A percentile compares a stretch with the other conserved stretches of the same genome.
Conservation (phyloP, 495 filamentous ascomycete genomes). For the Talaromyces nanjingensis region DNA sequence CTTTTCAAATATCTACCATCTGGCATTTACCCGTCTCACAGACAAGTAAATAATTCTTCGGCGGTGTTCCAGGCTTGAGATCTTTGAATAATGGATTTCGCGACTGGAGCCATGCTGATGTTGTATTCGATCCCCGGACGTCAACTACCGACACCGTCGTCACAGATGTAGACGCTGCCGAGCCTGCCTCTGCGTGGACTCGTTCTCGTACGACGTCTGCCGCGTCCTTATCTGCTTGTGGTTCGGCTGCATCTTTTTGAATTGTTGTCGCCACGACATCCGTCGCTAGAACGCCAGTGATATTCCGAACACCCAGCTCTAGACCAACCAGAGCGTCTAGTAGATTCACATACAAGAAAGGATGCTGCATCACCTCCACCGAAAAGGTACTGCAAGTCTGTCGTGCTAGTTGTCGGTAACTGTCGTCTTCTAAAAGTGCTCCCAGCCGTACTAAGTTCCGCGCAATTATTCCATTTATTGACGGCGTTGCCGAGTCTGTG, state of each 20-base stretch:
- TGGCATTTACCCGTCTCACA: slow-evolving; percentile 45
- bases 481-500: slow-evolving; percentile 85
- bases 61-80: slow-evolving; percentile 30
- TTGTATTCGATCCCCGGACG: slow-evolving; percentile 21
- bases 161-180: slow-evolving; percentile 30
- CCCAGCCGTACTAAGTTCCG: slow-evolving; percentile 77
- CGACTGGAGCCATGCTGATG: slow-evolving; percentile 39
- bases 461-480: slow-evolving; percentile 77
- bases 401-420: slow-evolving; percentile 56
- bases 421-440: slow-evolving; percentile 58
- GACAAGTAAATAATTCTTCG: slow-evolving; percentile 38
- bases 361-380: slow-evolving; percentile 84
- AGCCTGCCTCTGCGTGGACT: slow-evolving; percentile 31
- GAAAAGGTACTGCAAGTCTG: slow-evolving; percentile 80
- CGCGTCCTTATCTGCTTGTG: slow-evolving; percentile 16
- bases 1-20: slow-evolving; percentile 22
- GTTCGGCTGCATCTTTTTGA: slow-evolving; percentile 1
- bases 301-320: slow-evolving; percentile 45
- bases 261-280: not conserved
- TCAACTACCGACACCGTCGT: slow-evolving; percentile 32
- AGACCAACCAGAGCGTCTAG: slow-evolving; percentile 70
- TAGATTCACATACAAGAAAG: slow-evolving; percentile 77
- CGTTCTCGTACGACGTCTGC: slow-evolving; percentile 28
- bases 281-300: slow-evolving; percentile 27
- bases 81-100: slow-evolving; percentile 42